These are phyloP conservation scores for Wickerhamomyces xylosicus DNA, from an alignment of 805 yeast species.

Conservation along the genomic window DNA sequence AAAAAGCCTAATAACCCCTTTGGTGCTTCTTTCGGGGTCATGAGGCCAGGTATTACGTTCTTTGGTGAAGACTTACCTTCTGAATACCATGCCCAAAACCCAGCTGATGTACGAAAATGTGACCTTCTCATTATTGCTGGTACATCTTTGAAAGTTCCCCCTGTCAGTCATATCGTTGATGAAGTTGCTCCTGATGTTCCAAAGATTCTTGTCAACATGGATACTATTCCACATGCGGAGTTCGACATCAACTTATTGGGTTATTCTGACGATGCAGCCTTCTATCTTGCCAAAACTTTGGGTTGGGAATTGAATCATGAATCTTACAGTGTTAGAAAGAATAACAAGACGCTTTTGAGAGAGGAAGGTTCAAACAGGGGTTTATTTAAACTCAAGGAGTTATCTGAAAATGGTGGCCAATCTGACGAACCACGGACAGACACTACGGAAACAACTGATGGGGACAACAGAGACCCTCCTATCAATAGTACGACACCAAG, in stretches of 20 bases:
- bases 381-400: neutral
- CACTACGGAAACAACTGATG: too few species aligned
- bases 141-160: slow-evolving; percentile 85
- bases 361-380: neutral
- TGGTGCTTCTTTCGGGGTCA: slow-evolving; percentile 57
- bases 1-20: slow-evolving; percentile 17
- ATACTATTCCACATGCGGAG: slow-evolving; percentile 63
- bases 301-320: slow-evolving; percentile 51
- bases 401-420: too few species aligned
- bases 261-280: slow-evolving; percentile 73
- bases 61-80: slow-evolving; percentile 80
- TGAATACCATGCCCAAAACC: slow-evolving; percentile 48
- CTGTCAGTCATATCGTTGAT: slow-evolving; percentile 83
- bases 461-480: too few species aligned
- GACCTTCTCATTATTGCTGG: slow-evolving; percentile 82
- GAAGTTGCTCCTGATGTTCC: slow-evolving; percentile 65
- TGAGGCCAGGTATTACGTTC: slow-evolving; percentile 89
- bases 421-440: too few species aligned
- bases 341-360: neutral
- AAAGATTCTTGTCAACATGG: slow-evolving; percentile 70
- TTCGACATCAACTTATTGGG: slow-evolving; percentile 76
- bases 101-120: slow-evolving; percentile 53
- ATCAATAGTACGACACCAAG: too few species aligned
- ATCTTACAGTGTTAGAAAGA: neutral
- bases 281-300: slow-evolving; percentile 45